Conservation (phyloP, 2,329 filamentous ascomycete genomes). For the Chaetomium olivaceum region DNA sequence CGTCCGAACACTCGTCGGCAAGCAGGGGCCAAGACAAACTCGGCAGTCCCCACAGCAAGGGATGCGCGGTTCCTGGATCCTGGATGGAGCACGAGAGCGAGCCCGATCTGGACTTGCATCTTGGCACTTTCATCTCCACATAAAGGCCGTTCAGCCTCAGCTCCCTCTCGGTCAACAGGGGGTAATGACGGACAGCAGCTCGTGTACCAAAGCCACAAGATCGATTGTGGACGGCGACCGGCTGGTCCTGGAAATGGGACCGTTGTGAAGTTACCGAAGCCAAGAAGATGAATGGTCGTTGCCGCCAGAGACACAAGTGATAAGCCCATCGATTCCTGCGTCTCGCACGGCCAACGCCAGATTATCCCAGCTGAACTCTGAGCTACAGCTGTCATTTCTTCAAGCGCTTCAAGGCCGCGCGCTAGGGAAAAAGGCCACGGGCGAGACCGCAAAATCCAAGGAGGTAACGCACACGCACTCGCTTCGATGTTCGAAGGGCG, state of each 20-base stretch:
- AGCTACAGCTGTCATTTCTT: background rate
- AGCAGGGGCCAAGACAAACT: background rate
- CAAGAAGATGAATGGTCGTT: background rate
- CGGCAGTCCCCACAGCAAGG: slow-evolving; percentile 1
- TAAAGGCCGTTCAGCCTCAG: slow-evolving; percentile 7
- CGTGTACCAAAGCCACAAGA: background rate
- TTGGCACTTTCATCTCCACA: slow-evolving; percentile 15
- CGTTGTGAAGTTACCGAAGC: background rate
- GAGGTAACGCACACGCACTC: background rate
- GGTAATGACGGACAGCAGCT: background rate
- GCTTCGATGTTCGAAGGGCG: background rate
- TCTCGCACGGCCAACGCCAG: background rate
- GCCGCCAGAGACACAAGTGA: too few species aligned
- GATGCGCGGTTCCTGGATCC: slow-evolving; percentile 14
- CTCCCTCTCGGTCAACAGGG: background rate
- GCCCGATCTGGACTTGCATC: slow-evolving; percentile 17
- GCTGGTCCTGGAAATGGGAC: background rate
- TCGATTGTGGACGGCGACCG: background rate
- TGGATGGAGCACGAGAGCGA: slow-evolving; percentile 21
- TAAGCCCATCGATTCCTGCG: background rate
- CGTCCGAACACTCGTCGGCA: background rate
- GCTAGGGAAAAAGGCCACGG: background rate
- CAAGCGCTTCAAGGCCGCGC: background rate
- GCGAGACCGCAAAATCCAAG: background rate
- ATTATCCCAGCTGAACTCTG: background rate